Conservation (phyloP, 2,329 filamentous ascomycete species). For the Monilinia polystroma region DNA sequence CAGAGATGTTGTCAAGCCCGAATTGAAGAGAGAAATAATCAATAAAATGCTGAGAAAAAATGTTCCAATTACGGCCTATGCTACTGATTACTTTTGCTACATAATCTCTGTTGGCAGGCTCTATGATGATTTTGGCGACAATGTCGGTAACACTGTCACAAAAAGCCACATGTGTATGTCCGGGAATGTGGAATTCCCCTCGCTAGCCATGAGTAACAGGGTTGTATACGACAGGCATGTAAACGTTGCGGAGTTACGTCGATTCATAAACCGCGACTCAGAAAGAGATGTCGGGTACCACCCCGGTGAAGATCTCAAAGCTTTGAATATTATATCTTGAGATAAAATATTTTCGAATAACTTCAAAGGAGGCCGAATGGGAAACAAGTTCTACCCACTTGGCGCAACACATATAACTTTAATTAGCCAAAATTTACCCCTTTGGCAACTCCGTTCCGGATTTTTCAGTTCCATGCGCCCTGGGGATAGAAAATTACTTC, state of each 20-base stretch:
- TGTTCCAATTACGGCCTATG: not conserved
- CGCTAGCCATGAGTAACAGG: not conserved
- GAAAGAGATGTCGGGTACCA: not conserved
- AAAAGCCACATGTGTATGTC: not conserved
- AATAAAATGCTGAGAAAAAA: not conserved
- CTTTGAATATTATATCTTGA: not conserved
- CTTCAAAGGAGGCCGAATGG: not conserved
- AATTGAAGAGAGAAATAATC: not conserved
- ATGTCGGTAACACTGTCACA: not conserved
- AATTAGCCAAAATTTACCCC: too few species aligned
- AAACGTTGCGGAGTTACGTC: not conserved
- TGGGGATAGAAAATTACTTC: not conserved
- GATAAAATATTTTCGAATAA: not conserved
- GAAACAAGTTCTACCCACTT: not conserved
- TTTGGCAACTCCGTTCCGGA: not conserved
- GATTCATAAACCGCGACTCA: not conserved
- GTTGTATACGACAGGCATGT: not conserved
- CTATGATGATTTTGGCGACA: not conserved
- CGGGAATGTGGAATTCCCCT: not conserved
- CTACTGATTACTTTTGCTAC: constrained; percentile 15
- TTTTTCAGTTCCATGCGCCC: not conserved
- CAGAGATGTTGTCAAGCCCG: not conserved
- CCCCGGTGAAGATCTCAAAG: not conserved
- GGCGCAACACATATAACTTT: too few species aligned
- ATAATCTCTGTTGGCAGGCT: constrained; percentile 19